A percentile compares a stretch with the other conserved stretches of the same genome.
These are phyloP conservation scores for Candida koratica DNA, from an alignment of 805 yeast species.

Conservation along the genomic window DNA sequence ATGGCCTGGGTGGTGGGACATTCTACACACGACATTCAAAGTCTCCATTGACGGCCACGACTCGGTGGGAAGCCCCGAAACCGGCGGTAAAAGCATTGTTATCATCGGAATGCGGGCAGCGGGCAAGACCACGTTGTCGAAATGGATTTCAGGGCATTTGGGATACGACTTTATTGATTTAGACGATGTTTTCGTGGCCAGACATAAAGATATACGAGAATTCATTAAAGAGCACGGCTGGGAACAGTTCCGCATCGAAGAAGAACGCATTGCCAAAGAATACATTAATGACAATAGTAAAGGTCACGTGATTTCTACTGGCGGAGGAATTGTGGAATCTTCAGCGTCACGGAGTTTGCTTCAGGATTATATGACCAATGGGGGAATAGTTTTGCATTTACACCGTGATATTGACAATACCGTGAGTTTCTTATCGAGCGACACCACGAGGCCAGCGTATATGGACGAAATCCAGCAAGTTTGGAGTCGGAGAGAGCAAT, in stretches of 20 bases:
- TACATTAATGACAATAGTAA: slow-evolving; percentile 36
- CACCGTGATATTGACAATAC: slow-evolving; percentile 86
- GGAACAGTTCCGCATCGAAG: slow-evolving; percentile 79
- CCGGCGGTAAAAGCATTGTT: slow-evolving; percentile 54
- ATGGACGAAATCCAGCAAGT: slow-evolving; percentile 75
- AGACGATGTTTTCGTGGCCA: slow-evolving; percentile 66
- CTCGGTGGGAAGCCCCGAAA: slow-evolving; percentile 24
- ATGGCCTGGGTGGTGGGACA: slow-evolving; percentile 99
- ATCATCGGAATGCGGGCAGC: slow-evolving; percentile 98
- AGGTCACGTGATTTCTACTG: slow-evolving; percentile 80
- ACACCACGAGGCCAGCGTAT: slow-evolving; percentile 85
- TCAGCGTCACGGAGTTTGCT: slow-evolving; percentile 61
- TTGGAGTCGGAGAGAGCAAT: slow-evolving; percentile 75
- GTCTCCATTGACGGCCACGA: slow-evolving; percentile 72
- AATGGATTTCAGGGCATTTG: slow-evolving; percentile 67
- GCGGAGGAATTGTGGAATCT: slow-evolving; percentile 93
- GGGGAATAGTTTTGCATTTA: slow-evolving; percentile 83
- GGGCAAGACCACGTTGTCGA: slow-evolving; percentile 84
- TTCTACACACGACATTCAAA: slow-evolving; percentile 64
- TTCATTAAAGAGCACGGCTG: slow-evolving; percentile 69
- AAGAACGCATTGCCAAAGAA: slow-evolving; percentile 52
- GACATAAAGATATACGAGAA: slow-evolving; percentile 52
- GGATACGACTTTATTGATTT: slow-evolving; percentile 72
- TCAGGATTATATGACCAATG: slow-evolving; percentile 47
- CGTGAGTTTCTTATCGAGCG: slow-evolving; percentile 66